phyloP scores from a whole-genome alignment of 768 basidiomycete genomes.

The Termitomyces sp. region DNA sequence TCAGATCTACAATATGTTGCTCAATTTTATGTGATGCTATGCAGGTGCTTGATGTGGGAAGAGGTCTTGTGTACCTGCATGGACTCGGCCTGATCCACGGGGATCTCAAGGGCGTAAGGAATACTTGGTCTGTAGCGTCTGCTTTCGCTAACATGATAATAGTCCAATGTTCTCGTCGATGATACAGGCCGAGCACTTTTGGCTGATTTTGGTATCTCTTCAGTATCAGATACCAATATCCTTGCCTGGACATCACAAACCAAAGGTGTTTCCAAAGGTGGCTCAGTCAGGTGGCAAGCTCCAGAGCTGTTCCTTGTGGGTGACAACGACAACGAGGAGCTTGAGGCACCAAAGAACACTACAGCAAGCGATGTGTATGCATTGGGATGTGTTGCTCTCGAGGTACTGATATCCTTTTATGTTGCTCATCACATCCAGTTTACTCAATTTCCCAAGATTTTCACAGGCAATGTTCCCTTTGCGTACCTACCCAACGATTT shows the following conservation, averaged over 20 bases:
- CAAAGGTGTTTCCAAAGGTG: not conserved
- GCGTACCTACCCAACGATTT: no score
- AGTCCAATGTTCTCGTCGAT: conserved; percentile 4
- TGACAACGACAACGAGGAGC: not conserved
- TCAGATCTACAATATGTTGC: not conserved
- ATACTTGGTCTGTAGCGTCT: not conserved
- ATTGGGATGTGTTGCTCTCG: conserved; percentile 2
- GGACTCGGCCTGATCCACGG: not conserved
- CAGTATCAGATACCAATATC: conserved; percentile 1
- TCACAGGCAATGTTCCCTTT: conserved; percentile 1
- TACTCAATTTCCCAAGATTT: not conserved
- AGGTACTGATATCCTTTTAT: not conserved
- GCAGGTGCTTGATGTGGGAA: not conserved
- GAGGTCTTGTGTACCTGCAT: conserved; percentile 3
- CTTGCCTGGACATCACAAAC: conserved; percentile 4
- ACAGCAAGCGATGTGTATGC: conserved; percentile 6
- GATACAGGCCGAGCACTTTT: conserved; percentile 1
- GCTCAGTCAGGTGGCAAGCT: conserved; percentile 7
- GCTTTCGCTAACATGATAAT: not conserved
- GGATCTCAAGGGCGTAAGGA: conserved; percentile 3
- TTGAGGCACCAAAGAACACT: not conserved
- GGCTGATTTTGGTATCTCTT: conserved; percentile 11
- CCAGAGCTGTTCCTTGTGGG: not conserved
- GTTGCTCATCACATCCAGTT: not conserved
- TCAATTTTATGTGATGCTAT: not conserved